Base-by-base conservation (phyloP, 2,329 filamentous ascomycete genomes). In the Phialocephala subalpina region DNA sequence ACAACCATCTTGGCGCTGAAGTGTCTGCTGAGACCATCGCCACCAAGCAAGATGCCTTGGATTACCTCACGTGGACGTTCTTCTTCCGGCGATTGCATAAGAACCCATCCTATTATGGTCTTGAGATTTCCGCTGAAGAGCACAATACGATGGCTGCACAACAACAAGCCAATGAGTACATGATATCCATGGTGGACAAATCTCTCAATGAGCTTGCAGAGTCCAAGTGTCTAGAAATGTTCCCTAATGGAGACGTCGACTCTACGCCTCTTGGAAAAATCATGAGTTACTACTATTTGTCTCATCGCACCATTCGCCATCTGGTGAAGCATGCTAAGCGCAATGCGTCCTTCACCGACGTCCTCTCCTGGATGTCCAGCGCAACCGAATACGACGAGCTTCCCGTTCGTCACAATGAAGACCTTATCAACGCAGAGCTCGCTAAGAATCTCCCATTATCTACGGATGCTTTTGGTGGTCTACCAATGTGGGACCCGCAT, bases 11-110 rank as follows among this genome's bases (percentile, higher is more conserved):
- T 77, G 91, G 94, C 68, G 96, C 96, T 66, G 96, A 99, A 80
- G 90, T 98, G 6, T 97, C 94, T 0, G 93, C 96, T 0, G 94
- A 93, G 72, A 99, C 96, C 0, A 92, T 99, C 59, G 83, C 91
- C 36, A 97, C 94, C 9, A 97, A 97, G 79, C 96, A 99, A 79
- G 96, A 99, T 80, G 96, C 96, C 0, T 86, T 99, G 3, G 97
- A 99, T 79, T 99, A 99, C 76, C 82, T 99, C 61, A 99, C 96
- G 0, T 99, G 97, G 96, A 99, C 97, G 0, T 99, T 99, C 83
- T 99, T 99, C 86, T 99, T 99, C 86, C 89, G 97, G 2, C 87
- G 96, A 12, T 82, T 99, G 45, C 96, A 99, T 82, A 99, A 99
- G 83, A 99, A 99, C 73, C 96, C 96, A 1, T 97, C 94, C 0